These are phyloP conservation scores for Lepidopterella palustris DNA, from an alignment of 495 filamentous ascomycete genomes.

Conservation along the genomic window DNA sequence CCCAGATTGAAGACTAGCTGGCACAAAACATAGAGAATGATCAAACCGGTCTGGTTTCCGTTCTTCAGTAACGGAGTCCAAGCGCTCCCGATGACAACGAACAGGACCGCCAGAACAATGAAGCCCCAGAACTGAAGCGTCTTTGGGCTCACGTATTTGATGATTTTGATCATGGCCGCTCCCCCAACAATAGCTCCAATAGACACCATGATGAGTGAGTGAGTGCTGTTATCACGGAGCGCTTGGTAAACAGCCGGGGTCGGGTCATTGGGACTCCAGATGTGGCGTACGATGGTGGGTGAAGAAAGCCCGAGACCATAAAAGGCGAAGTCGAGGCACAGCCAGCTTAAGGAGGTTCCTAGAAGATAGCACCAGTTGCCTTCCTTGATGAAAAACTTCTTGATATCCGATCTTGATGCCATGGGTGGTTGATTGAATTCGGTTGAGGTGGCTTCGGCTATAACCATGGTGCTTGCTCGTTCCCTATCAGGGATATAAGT, in stretches of 20 bases:
- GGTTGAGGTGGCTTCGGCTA: constrained; percentile 4
- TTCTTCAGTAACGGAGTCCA: constrained; percentile 15
- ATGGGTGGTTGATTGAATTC: constrained; percentile 17
- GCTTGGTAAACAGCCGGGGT: constrained; percentile 2
- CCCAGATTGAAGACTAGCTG: constrained; percentile 25
- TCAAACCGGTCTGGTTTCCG: constrained; percentile 10
- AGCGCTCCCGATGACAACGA: constrained; percentile 18
- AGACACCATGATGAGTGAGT: constrained; percentile 21
- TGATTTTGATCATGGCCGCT: constrained; percentile 22
- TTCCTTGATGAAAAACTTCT: constrained; percentile 18
- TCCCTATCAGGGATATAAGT: not conserved
- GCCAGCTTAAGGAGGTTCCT: constrained; percentile 21
- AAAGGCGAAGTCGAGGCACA: constrained; percentile 25
- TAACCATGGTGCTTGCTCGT: not conserved
- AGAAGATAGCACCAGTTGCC: constrained; percentile 22
- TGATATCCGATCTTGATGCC: constrained; percentile 15
- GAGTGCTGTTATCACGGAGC: constrained; percentile 17
- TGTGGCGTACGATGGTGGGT: constrained; percentile 20
- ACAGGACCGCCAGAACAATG: constrained; percentile 17
- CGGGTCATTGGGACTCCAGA: constrained; percentile 12
- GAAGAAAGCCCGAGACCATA: constrained; percentile 20
- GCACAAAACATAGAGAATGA: constrained; percentile 19
- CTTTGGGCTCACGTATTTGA: constrained; percentile 19
- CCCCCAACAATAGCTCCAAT: constrained; percentile 20
- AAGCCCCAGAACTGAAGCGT: constrained; percentile 26